Base-by-base conservation (phyloP, 345 rosid genomes). In the Citrus maxima region DNA sequence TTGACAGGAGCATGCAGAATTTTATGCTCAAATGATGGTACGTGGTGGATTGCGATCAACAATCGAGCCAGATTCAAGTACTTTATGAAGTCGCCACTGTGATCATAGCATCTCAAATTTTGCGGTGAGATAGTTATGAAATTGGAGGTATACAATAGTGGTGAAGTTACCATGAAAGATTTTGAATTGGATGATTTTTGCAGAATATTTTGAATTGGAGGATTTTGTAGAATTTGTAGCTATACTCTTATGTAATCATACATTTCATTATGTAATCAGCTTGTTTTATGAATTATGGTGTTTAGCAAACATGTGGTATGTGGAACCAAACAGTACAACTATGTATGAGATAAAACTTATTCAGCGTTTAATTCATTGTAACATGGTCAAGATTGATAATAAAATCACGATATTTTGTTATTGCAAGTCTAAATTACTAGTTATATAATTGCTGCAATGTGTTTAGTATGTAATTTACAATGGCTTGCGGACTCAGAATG, bases 401-500 rank as follows among this genome's bases (percentile, higher is more conserved):
- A 30, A 64, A 30, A 64, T 64, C 21, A 64, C 2, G 19, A 28
- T 7, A 63, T 28, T 46, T 42, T 12, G 58, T 54, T 54, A 54
- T 54, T 54, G 58, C 22, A 1, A 54, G n/a, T 54, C n/a, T 32
- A 32, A 5, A 1, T 63, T 24, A 61, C 34, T 6, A 62, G 10
- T 74, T 62, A 25, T 42, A 37, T 42, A 19, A 62, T 46, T 74
- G 70, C 70, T 21, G 42, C 28, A 7, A 49, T 8, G 38, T 46
- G 62, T 59, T 78, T 46, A 42, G 80, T 78, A 81, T 40, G 51
- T 19, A n/a, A 46, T 73, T 73, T 28, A 92, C 81, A 34, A 89
- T 83, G 64, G 73, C 85, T 27, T 84, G 79, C 51, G 95, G 94
- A 65, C 80, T 88, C 34, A 83, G 59, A 72, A 87, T 70, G n/a